Conservation (phyloP, 2,329 filamentous ascomycete species). For the Fonsecaea pedrosoi region DNA sequence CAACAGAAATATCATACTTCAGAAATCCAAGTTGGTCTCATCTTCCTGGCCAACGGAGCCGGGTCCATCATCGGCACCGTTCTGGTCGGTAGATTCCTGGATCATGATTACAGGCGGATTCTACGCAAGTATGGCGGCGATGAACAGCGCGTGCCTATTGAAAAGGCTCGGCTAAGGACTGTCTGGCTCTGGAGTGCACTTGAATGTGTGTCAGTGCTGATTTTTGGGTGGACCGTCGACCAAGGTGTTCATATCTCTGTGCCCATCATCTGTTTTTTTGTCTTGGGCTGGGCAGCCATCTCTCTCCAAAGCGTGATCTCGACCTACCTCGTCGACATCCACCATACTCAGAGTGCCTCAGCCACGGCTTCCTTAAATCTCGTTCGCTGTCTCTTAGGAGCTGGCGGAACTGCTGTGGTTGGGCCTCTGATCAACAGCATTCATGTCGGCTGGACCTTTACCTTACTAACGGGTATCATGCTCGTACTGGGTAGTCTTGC, state of each 20-base stretch:
- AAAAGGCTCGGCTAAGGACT: slow-evolving; percentile 59
- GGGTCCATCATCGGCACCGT: slow-evolving; percentile 63
- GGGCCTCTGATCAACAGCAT: slow-evolving; percentile 57
- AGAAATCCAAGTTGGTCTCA: slow-evolving; percentile 57
- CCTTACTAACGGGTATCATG: slow-evolving; percentile 19
- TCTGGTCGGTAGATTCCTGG: slow-evolving; percentile 59
- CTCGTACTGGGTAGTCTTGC: slow-evolving; percentile 8
- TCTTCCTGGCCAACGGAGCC: slow-evolving; percentile 62
- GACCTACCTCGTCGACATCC: slow-evolving; percentile 63
- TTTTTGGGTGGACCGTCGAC: slow-evolving; percentile 62
- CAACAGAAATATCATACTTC: slow-evolving; percentile 51
- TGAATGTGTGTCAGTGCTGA: slow-evolving; percentile 56
- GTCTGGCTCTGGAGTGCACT: slow-evolving; percentile 55
- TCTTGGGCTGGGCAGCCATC: slow-evolving; percentile 60
- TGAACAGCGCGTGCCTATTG: slow-evolving; percentile 53
- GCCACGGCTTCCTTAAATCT: slow-evolving; percentile 62
- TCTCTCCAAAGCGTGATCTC: slow-evolving; percentile 58
- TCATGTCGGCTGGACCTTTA: slow-evolving; percentile 51
- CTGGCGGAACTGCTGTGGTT: slow-evolving; percentile 58
- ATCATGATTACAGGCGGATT: slow-evolving; percentile 55
- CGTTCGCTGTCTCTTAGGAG: slow-evolving; percentile 59
- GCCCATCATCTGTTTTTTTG: slow-evolving; percentile 59
- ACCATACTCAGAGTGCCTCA: slow-evolving; percentile 56
- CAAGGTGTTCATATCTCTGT: slow-evolving; percentile 57
- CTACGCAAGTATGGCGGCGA: slow-evolving; percentile 16